Evolutionary conservation across 2,329 filamentous ascomycete species (phyloP).

Genomic region (Trichoderma arundinaceum): DNA sequence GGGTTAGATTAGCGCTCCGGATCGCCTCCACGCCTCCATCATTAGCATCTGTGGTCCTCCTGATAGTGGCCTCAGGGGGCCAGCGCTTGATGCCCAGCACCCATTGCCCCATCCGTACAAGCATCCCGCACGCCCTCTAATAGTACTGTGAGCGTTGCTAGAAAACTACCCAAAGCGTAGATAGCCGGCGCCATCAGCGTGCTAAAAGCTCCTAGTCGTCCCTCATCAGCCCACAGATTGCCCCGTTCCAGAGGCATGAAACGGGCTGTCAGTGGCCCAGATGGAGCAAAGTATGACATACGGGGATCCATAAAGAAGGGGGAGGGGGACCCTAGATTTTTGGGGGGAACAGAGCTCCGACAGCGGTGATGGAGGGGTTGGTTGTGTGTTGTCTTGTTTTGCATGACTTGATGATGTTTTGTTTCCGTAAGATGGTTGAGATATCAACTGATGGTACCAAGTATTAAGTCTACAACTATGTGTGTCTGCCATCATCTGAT

Average conservation of each 20-base stretch:
- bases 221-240: too few species aligned
- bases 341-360: conserved; percentile 7
- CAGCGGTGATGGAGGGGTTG: conserved; percentile 6
- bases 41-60: too few species aligned
- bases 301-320: conserved; percentile 7
- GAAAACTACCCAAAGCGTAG: conserved; percentile 18
- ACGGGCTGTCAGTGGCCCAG: background rate
- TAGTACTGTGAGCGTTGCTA: background rate
- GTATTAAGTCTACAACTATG: too few species aligned
- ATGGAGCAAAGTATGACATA: conserved; percentile 3
- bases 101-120: background rate
- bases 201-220: background rate
- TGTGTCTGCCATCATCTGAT: too few species aligned
- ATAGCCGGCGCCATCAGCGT: background rate
- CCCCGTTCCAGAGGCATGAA: background rate
- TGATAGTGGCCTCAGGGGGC: too few species aligned
- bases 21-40: too few species aligned
- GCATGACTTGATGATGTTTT: too few species aligned
- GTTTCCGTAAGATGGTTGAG: too few species aligned
- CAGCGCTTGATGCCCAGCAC: too few species aligned
- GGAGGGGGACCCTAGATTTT: conserved; percentile 12
- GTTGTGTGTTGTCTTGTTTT: too few species aligned
- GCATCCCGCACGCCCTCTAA: conserved; percentile 1
- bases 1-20: too few species aligned
- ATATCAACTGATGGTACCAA: too few species aligned